Evolutionary conservation across 2,329 filamentous ascomycete genomes (phyloP).

Genomic region (Nannizziopsis arthrosporioides): DNA sequence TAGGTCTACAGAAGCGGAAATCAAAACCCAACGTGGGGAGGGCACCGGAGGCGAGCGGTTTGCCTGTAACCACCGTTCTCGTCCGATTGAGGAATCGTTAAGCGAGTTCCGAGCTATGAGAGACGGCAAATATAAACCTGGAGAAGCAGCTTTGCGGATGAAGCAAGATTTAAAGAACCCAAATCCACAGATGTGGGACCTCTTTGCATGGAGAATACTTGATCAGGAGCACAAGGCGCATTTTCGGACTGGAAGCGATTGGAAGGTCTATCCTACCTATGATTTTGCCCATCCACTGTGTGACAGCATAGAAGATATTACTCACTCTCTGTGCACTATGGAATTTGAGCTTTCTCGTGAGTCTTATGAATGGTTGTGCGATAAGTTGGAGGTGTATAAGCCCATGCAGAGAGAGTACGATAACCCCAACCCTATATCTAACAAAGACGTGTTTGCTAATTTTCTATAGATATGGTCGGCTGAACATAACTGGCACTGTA

Average conservation of each 20-base stretch:
- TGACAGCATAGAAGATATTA: slow-evolving; percentile 85
- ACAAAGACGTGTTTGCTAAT: not conserved
- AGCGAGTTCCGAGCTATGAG: slow-evolving; percentile 79
- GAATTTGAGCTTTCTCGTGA: slow-evolving; percentile 78
- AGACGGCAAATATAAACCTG: slow-evolving; percentile 78
- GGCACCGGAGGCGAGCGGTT: slow-evolving; percentile 59
- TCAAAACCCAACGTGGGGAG: slow-evolving; percentile 72
- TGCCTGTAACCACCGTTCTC: slow-evolving; percentile 67
- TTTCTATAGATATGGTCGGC: slow-evolving; percentile 41
- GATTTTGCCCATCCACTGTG: slow-evolving; percentile 85
- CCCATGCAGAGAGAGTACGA: slow-evolving; percentile 85
- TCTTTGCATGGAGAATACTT: slow-evolving; percentile 78
- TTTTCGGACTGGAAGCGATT: slow-evolving; percentile 67
- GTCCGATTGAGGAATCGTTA: slow-evolving; percentile 63
- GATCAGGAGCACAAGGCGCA: slow-evolving; percentile 41
- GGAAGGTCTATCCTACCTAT: slow-evolving; percentile 92
- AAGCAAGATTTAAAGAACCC: slow-evolving; percentile 72
- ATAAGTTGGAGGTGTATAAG: slow-evolving; percentile 68
- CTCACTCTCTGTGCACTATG: slow-evolving; percentile 83
- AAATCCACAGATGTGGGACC: slow-evolving; percentile 95
- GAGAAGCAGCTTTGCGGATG: slow-evolving; percentile 80
- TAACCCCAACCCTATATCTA: not conserved
- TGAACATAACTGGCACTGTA: slow-evolving; percentile 68
- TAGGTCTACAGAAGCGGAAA: slow-evolving; percentile 51
- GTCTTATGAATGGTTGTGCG: slow-evolving; percentile 85